Percentiles rank a stretch among this genome's conserved stretches.
These are phyloP conservation scores for Amanita rimosa DNA, from an alignment of 768 basidiomycete genomes.

Conservation along the genomic window DNA sequence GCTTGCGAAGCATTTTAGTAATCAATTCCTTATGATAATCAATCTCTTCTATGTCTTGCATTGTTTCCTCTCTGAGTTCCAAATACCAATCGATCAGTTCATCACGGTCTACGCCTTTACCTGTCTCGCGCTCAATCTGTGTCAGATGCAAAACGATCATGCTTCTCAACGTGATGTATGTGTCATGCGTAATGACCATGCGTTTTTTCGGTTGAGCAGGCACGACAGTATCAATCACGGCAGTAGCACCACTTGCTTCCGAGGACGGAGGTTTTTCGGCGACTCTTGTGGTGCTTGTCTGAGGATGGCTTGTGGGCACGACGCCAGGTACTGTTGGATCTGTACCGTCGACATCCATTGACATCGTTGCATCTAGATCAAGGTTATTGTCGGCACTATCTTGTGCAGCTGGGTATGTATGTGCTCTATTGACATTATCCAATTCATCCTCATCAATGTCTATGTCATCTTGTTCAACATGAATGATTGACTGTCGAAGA, in stretches of 20 bases:
- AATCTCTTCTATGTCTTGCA: constrained; percentile 76
- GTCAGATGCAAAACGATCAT: constrained; percentile 77
- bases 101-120: constrained; percentile 73
- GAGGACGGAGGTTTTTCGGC: constrained; percentile 25
- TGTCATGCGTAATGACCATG: constrained; percentile 93
- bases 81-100: constrained; percentile 97
- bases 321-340: constrained; percentile 42
- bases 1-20: constrained; percentile 76
- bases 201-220: constrained; percentile 50
- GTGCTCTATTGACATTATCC: constrained; percentile 31
- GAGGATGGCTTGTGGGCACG: constrained; percentile 19
- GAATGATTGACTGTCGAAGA: constrained; percentile 94
- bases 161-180: constrained; percentile 84
- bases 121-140: constrained; percentile 64
- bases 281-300: constrained; percentile 20
- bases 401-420: constrained; percentile 19
- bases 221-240: constrained; percentile 23
- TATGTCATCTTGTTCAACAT: constrained; percentile 98
- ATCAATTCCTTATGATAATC: constrained; percentile 89
- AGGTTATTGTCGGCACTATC: constrained; percentile 23
- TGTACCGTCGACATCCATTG: constrained; percentile 43
- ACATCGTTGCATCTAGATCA: constrained; percentile 52
- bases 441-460: constrained; percentile 92
- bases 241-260: constrained; percentile 20
- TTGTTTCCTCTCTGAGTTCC: constrained; percentile 75